Evolutionary conservation across 1,139 yeast genomes (phyloP).

Genomic region (Yarrowia galli): DNA sequence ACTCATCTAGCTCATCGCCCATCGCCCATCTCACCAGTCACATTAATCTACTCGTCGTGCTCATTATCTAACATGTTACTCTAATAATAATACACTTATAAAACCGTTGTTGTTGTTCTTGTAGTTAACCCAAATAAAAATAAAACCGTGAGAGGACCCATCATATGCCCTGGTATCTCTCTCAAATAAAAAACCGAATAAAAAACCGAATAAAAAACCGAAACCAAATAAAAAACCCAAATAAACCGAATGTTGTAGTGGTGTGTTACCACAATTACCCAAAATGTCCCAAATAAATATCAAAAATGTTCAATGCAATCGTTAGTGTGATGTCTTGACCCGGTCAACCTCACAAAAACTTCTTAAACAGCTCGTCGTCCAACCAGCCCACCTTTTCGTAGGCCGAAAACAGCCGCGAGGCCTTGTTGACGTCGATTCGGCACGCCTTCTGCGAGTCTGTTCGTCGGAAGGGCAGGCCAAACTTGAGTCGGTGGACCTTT

Average conservation of each 20-base stretch:
- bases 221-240: constrained; percentile 33
- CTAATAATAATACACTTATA: constrained; percentile 34
- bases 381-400: constrained; percentile 97
- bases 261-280: no score
- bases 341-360: constrained; percentile 53
- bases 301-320: constrained; percentile 38
- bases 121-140: constrained; percentile 34
- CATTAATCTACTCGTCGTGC: no score
- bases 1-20: no score
- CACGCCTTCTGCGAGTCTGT: constrained; percentile 98
- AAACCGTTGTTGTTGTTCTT: no score
- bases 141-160: constrained; percentile 26
- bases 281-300: constrained; percentile 37
- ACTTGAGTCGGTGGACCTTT: constrained; percentile 77
- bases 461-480: constrained; percentile 86
- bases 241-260: no score
- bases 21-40: no score
- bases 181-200: no score
- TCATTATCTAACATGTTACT: constrained; percentile 13
- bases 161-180: constrained; percentile 19
- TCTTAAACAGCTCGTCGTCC: constrained; percentile 72
- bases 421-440: constrained; percentile 95
- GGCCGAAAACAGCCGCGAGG: constrained; percentile 89
- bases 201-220: constrained; percentile 28
- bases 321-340: not conserved